Evolutionary conservation across 164 flowering plant genomes (phyloP).

Genomic region (Amborella trichopoda): DNA sequence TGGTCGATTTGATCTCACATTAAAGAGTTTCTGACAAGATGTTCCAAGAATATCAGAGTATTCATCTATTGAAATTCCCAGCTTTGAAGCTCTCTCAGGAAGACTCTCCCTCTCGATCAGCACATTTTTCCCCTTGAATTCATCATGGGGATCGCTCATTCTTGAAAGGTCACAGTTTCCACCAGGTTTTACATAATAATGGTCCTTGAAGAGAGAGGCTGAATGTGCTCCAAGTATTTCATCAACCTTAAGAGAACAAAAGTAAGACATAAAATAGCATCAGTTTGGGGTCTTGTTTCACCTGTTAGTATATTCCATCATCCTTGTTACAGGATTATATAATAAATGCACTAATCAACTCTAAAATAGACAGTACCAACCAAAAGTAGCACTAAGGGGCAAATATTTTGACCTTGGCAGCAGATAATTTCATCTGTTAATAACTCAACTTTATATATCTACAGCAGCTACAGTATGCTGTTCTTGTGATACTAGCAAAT

Average conservation of each 20-base stretch:
- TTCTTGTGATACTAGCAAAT: too few species aligned
- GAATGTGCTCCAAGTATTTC: conserved; percentile 51
- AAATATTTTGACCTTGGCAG: too few species aligned
- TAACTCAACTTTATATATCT: too few species aligned
- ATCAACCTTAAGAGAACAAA: conserved; percentile 37
- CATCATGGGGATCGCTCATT: conserved; percentile 86
- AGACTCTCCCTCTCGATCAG: conserved; percentile 56
- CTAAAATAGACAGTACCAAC: too few species aligned
- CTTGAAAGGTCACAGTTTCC: conserved; percentile 91
- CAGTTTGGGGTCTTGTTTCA: too few species aligned
- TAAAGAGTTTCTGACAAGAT: conserved; percentile 52
- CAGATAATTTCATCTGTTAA: too few species aligned
- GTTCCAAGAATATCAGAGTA: conserved; percentile 53
- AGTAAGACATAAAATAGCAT: not conserved
- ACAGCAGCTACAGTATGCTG: too few species aligned
- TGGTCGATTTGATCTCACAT: conserved; percentile 54
- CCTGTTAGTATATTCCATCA: too few species aligned
- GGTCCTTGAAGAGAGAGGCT: conserved; percentile 62
- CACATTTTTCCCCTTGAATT: conserved; percentile 74
- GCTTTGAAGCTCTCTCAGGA: conserved; percentile 49
- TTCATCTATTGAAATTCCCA: conserved; percentile 35
- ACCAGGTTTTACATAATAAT: conserved; percentile 62
- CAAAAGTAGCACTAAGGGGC: too few species aligned
- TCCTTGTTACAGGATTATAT: too few species aligned
- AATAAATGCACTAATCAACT: too few species aligned